phyloP scores from a whole-genome alignment of 2,329 filamentous ascomycete species.

The Aschersonia sp. region DNA sequence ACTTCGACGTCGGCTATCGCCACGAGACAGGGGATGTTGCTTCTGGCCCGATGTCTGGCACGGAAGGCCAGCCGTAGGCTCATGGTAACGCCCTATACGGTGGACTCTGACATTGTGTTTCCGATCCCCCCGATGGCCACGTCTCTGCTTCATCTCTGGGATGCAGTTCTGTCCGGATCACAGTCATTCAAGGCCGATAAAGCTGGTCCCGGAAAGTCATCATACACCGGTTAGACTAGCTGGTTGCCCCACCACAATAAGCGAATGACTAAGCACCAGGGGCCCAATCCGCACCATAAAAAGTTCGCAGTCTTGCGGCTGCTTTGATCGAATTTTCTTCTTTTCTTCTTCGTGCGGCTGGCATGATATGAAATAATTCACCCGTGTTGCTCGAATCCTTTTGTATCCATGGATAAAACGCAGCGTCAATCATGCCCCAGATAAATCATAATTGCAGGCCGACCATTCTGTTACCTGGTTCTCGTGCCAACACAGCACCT shows the following conservation, averaged over 20 bases:
- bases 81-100: no score
- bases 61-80: no score
- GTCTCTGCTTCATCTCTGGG: no score
- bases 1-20: no score
- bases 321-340: not conserved
- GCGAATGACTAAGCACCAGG: not conserved
- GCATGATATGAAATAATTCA: slow-evolving; percentile 51
- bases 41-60: no score
- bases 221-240: no score
- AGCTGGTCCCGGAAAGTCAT: no score
- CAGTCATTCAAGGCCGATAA: no score
- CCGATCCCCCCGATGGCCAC: no score
- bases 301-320: not conserved
- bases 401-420: slow-evolving; percentile 34
- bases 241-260: not conserved
- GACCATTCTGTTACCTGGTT: slow-evolving; percentile 35
- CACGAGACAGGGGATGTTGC: no score
- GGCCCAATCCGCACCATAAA: not conserved
- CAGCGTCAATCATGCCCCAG: slow-evolving; percentile 73
- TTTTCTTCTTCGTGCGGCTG: slow-evolving; percentile 59
- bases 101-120: no score
- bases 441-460: slow-evolving; percentile 64
- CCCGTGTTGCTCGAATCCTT: slow-evolving; percentile 68
- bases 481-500: slow-evolving; percentile 12
- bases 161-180: no score